A percentile compares a stretch with the other conserved stretches of the same genome.
phyloP scores from a whole-genome alignment of 225 moss, liverwort and hornwort species.

The Takakia lepidozioides region DNA sequence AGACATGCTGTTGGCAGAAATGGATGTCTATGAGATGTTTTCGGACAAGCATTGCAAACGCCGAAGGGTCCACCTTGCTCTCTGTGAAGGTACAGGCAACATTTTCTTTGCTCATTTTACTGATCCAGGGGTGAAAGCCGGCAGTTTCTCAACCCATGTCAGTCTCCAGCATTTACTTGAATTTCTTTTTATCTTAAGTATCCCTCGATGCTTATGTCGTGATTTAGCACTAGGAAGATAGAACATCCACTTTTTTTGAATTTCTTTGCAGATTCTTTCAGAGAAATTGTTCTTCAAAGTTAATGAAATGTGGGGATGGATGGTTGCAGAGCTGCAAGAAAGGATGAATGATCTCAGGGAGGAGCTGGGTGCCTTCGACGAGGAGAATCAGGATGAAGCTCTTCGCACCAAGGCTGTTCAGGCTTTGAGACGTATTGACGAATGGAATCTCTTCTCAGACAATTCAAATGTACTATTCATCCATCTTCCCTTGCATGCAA shows the following conservation, averaged over 20 bases:
- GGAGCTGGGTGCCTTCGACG: conserved; percentile 45
- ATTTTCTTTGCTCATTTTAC: too few species aligned
- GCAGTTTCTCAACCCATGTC: too few species aligned
- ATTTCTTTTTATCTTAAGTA: too few species aligned
- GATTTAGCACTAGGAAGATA: too few species aligned
- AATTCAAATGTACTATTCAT: conserved; percentile 27
- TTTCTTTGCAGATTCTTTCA: too few species aligned
- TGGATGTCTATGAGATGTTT: conserved; percentile 93
- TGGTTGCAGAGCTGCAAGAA: conserved; percentile 61
- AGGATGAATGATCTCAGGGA: conserved; percentile 62
- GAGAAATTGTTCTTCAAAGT: too few species aligned
- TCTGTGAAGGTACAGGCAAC: conserved; percentile 88
- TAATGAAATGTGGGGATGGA: background rate
- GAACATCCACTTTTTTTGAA: too few species aligned
- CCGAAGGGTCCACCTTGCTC: conserved; percentile 51
- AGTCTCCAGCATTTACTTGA: too few species aligned
- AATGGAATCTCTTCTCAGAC: conserved; percentile 77
- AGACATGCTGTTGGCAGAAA: conserved; percentile 86
- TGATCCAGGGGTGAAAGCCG: too few species aligned
- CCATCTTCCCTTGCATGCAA: too few species aligned
- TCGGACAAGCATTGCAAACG: conserved; percentile 82
- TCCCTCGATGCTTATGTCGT: too few species aligned
- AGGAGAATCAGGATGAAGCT: conserved; percentile 38
- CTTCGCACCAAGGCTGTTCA: conserved; percentile 56
- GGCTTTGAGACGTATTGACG: conserved; percentile 74